Conservation (phyloP, 139 green algal species). For the Nannochloris sp. region DNA sequence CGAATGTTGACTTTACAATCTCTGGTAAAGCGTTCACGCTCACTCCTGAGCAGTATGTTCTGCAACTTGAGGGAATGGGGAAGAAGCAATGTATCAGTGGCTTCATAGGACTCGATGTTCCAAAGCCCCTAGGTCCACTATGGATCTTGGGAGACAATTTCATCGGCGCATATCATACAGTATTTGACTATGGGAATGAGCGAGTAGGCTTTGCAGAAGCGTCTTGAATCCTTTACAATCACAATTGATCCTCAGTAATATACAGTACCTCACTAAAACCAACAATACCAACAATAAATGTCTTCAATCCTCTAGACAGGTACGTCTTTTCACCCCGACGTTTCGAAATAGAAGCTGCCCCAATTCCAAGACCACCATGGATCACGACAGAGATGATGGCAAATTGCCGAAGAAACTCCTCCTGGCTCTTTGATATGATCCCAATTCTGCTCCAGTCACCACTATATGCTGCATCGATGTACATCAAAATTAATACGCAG, state of each 20-base stretch:
- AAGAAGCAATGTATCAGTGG: constrained; percentile 82
- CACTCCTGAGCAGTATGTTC: constrained; percentile 77
- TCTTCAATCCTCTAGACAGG: neutral
- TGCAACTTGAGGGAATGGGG: constrained; percentile 50
- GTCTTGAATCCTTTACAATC: constrained; percentile 8
- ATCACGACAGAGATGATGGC: neutral
- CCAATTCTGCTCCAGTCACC: constrained; percentile 41
- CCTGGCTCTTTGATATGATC: constrained; percentile 23
- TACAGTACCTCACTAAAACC: constrained; percentile 4
- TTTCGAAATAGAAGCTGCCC: neutral
- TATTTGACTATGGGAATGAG: constrained; percentile 84
- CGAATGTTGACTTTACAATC: constrained; percentile 72
- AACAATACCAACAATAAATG: constrained; percentile 2
- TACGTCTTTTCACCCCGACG: neutral
- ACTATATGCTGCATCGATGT: constrained; percentile 29
- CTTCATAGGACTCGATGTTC: constrained; percentile 94
- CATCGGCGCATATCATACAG: constrained; percentile 88
- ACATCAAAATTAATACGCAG: constrained; percentile 14
- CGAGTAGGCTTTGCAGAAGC: constrained; percentile 86
- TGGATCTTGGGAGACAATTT: constrained; percentile 98
- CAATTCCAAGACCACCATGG: neutral
- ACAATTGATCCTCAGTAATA: constrained; percentile 3
- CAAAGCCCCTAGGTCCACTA: constrained; percentile 65
- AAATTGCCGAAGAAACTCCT: constrained; percentile 9
- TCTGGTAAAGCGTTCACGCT: constrained; percentile 67